phyloP scores from a whole-genome alignment of 495 filamentous ascomycete species.

The Margaritispora aquatica region DNA sequence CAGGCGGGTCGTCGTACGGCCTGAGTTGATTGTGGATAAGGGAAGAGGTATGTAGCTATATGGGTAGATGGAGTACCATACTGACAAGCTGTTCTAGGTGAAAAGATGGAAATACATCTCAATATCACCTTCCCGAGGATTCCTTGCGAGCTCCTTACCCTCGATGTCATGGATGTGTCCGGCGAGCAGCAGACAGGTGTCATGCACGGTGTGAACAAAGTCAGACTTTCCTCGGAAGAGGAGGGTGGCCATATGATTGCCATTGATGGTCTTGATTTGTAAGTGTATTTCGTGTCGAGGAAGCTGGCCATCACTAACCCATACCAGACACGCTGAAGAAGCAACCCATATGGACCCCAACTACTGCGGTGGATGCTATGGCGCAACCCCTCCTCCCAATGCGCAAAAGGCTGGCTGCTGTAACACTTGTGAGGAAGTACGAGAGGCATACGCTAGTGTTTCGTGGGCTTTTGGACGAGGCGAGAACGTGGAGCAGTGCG shows the following conservation, averaged over 20 bases:
- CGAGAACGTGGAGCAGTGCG: slow-evolving; percentile 90
- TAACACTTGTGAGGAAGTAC: slow-evolving; percentile 93
- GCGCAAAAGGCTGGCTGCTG: slow-evolving; percentile 80
- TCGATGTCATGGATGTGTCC: slow-evolving; percentile 98
- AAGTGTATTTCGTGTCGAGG: slow-evolving; percentile 18
- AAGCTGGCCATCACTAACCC: slow-evolving; percentile 5
- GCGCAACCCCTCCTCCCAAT: slow-evolving; percentile 63
- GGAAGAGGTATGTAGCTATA: slow-evolving; percentile 62
- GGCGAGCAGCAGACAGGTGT: slow-evolving; percentile 94
- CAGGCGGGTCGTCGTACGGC: slow-evolving; percentile 74
- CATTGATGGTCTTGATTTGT: slow-evolving; percentile 66
- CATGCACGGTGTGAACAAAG: slow-evolving; percentile 84
- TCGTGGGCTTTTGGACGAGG: slow-evolving; percentile 93
- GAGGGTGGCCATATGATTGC: slow-evolving; percentile 81
- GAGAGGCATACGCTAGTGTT: slow-evolving; percentile 82
- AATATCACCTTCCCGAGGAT: slow-evolving; percentile 94
- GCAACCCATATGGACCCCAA: slow-evolving; percentile 81
- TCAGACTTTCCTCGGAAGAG: slow-evolving; percentile 61
- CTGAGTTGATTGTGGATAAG: slow-evolving; percentile 94
- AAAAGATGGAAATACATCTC: slow-evolving; percentile 97
- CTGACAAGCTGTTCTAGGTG: slow-evolving; percentile 46
- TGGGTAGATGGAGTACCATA: neutral
- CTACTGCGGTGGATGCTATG: slow-evolving; percentile 94
- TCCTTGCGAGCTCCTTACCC: slow-evolving; percentile 89
- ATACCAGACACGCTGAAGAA: slow-evolving; percentile 49